Evolutionary conservation across 1,139 yeast genomes (phyloP).

Genomic region (Insectozyma bohioensis): DNA sequence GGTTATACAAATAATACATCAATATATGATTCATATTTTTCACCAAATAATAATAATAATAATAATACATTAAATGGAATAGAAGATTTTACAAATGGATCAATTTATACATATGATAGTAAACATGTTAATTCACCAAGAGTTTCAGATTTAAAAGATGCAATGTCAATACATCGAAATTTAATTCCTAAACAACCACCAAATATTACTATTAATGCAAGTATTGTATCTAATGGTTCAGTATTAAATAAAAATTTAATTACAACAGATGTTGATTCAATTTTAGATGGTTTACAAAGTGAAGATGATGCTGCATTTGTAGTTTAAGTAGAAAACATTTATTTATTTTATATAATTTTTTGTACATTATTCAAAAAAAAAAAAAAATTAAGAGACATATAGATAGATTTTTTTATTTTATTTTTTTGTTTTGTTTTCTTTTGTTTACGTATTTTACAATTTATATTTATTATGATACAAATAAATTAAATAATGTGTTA

Average conservation of each 20-base stretch:
- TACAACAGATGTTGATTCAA: conserved; percentile 34
- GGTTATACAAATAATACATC: conserved; percentile 8
- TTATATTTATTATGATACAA: too few relatives aligned
- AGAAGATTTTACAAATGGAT: conserved; percentile 17
- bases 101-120: conserved; percentile 21
- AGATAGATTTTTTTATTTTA: too few relatives aligned
- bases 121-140: conserved; percentile 29
- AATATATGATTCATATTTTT: conserved; percentile 3
- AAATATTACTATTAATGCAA: conserved; percentile 1
- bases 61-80: conserved; percentile 8
- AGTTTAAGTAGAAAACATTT: conserved; percentile 19
- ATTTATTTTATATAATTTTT: background rate
- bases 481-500: too few relatives aligned
- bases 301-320: conserved; percentile 37
- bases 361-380: background rate
- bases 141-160: conserved; percentile 48
- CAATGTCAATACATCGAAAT: conserved; percentile 19
- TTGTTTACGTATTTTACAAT: too few relatives aligned
- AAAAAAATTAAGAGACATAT: background rate
- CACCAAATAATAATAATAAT: too few relatives aligned
- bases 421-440: background rate
- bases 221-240: conserved; percentile 23
- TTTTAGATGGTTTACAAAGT: conserved; percentile 36
- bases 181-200: background rate
- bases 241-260: conserved; percentile 35